Conservation (phyloP, 306 rosid species). For the Boehmeria nivea region DNA sequence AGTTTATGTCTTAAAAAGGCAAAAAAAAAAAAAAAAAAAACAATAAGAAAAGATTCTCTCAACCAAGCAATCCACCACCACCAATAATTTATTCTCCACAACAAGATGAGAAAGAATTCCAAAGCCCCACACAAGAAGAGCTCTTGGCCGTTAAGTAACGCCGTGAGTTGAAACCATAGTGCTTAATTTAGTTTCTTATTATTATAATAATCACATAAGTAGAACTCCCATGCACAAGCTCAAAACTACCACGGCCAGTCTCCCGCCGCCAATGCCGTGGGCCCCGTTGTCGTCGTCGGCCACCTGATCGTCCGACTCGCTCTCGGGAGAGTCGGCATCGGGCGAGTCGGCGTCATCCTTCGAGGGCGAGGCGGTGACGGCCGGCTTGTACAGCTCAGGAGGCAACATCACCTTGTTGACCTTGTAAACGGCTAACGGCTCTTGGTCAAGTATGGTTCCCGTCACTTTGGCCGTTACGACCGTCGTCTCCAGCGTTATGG, state of each 20-base stretch:
- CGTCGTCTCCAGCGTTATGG: constrained; percentile 57
- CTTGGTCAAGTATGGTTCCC: constrained; percentile 72
- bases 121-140: constrained; percentile 6
- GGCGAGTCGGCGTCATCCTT: constrained; percentile 6
- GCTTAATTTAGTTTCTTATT: not conserved
- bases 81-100: constrained; percentile 18
- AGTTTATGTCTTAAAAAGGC: no score
- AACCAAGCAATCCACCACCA: not conserved
- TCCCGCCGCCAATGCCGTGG: constrained; percentile 29
- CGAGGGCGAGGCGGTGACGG: constrained; percentile 21
- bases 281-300: constrained; percentile 52
- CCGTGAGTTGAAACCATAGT: not conserved
- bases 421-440: constrained; percentile 71
- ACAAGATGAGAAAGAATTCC: constrained; percentile 3
- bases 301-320: constrained; percentile 41
- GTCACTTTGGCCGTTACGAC: constrained; percentile 48
- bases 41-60: not conserved
- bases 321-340: constrained; percentile 25
- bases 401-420: constrained; percentile 70
- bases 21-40: not conserved
- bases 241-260: constrained; percentile 33
- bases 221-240: constrained; percentile 46
- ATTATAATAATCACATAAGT: constrained; percentile 30
- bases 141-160: not conserved
- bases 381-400: constrained; percentile 53